Evolutionary conservation across 352 stramenopile species (phyloP).

Genomic region (Phytophthora megakarya): DNA sequence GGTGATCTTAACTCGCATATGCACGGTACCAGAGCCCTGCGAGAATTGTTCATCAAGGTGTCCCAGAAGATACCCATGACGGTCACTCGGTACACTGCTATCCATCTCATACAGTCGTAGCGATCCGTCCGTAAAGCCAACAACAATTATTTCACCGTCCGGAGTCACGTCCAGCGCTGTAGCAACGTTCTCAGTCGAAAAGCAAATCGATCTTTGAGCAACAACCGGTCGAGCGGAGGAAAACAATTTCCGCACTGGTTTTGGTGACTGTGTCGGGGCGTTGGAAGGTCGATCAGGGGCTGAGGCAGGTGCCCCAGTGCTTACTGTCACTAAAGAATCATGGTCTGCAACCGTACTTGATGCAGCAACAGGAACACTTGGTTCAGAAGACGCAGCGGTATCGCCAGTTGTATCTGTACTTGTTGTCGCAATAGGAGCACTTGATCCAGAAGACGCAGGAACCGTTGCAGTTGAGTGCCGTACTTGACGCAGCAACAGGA

Average conservation of each 20-base stretch:
- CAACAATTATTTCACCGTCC: slow-evolving; percentile 83
- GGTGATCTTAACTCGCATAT: slow-evolving; percentile 81
- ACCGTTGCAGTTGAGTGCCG: neutral
- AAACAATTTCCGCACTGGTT: slow-evolving; percentile 62
- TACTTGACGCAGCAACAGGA: neutral
- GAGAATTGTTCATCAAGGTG: slow-evolving; percentile 82
- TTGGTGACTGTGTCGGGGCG: slow-evolving; percentile 30
- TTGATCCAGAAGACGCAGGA: neutral
- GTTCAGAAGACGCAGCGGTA: neutral
- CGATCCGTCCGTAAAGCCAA: slow-evolving; percentile 79
- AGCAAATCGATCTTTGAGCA: slow-evolving; percentile 78
- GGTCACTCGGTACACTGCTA: slow-evolving; percentile 81
- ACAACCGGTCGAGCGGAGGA: slow-evolving; percentile 40
- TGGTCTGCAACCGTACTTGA: neutral
- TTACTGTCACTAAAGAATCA: neutral
- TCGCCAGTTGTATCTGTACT: no score
- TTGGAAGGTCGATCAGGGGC: slow-evolving; percentile 5
- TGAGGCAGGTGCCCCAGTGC: neutral
- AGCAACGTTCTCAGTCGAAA: slow-evolving; percentile 75
- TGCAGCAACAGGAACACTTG: neutral
- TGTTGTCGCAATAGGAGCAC: neutral
- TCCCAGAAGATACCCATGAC: slow-evolving; percentile 77
- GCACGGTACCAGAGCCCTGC: slow-evolving; percentile 47
- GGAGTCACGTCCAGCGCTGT: slow-evolving; percentile 78
- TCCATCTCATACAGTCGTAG: slow-evolving; percentile 87